phyloP scores from a whole-genome alignment of 75 land plant genomes.

The Azolla pinnata region DNA sequence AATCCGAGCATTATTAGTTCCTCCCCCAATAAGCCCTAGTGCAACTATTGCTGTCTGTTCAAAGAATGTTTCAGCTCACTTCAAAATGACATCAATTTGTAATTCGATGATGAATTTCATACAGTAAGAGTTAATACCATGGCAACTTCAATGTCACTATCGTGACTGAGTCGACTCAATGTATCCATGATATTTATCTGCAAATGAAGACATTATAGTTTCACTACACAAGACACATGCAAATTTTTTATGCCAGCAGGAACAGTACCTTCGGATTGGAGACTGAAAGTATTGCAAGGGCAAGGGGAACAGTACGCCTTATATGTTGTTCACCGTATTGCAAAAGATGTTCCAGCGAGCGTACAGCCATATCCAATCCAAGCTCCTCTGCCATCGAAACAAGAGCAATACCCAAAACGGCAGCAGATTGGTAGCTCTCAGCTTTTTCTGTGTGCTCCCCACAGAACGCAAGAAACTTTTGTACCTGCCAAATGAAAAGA shows the following conservation, averaged over 20 bases:
- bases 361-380: constrained; percentile 88
- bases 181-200: constrained; percentile 99
- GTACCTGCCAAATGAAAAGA: constrained; percentile 43
- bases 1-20: constrained; percentile 94
- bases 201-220: constrained; percentile 10
- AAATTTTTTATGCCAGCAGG: too few species aligned
- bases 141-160: constrained; percentile 85
- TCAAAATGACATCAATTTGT: too few species aligned
- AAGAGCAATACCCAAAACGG: constrained; percentile 92
- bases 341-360: constrained; percentile 88
- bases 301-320: constrained; percentile 82
- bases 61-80: too few species aligned
- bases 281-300: constrained; percentile 85
- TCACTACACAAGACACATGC: too few species aligned
- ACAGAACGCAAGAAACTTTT: constrained; percentile 80
- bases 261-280: constrained; percentile 89
- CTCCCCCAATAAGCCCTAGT: constrained; percentile 88
- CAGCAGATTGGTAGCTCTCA: constrained; percentile 86
- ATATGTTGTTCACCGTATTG: constrained; percentile 98
- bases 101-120: too few species aligned
- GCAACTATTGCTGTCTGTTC: constrained; percentile 78
- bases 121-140: constrained; percentile 53
- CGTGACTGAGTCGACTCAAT: constrained; percentile 89
- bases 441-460: constrained; percentile 87
- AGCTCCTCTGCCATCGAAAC: constrained; percentile 97